These are phyloP conservation scores for Mercurialis annua DNA, from an alignment of 345 rosid species.

Conservation along the genomic window DNA sequence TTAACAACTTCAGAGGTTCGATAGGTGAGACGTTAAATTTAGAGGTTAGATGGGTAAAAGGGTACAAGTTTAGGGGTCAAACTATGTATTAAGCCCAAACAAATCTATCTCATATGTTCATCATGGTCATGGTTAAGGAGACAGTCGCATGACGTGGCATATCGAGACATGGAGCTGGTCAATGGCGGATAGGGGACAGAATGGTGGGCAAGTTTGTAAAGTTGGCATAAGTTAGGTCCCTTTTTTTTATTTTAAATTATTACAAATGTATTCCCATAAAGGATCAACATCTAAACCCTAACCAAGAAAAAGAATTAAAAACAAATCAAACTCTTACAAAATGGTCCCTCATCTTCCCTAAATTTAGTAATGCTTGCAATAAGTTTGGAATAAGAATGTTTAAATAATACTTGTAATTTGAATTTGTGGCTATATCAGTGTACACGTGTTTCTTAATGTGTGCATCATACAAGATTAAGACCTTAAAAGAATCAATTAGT, in stretches of 20 bases:
- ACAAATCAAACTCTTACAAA: slow-evolving; percentile 22
- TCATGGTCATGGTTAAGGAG: not conserved
- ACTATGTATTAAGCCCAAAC: too few relatives aligned
- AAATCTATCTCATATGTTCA: not conserved
- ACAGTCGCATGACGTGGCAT: slow-evolving; percentile 7
- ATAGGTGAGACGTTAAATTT: too few relatives aligned
- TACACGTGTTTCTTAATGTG: slow-evolving; percentile 37
- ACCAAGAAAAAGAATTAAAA: slow-evolving; percentile 7
- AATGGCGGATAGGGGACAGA: slow-evolving; percentile 10
- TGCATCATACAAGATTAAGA: slow-evolving; percentile 28
- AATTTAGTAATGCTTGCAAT: slow-evolving; percentile 32
- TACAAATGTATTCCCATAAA: slow-evolving; percentile 4
- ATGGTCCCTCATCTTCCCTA: slow-evolving; percentile 24
- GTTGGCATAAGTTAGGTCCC: slow-evolving; percentile 24
- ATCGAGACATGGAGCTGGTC: slow-evolving; percentile 9
- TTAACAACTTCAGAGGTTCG: too few relatives aligned
- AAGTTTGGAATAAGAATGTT: slow-evolving; percentile 22
- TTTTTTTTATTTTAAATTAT: slow-evolving; percentile 5
- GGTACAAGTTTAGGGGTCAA: too few relatives aligned
- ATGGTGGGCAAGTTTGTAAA: slow-evolving; percentile 24
- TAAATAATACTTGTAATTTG: slow-evolving; percentile 25
- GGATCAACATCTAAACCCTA: slow-evolving; percentile 16
- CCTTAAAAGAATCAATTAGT: slow-evolving; percentile 28
- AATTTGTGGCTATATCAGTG: slow-evolving; percentile 43
- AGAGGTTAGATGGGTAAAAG: too few relatives aligned